phyloP scores from a whole-genome alignment of 176 grass and related monocot genomes.

The Phragmites australis region DNA sequence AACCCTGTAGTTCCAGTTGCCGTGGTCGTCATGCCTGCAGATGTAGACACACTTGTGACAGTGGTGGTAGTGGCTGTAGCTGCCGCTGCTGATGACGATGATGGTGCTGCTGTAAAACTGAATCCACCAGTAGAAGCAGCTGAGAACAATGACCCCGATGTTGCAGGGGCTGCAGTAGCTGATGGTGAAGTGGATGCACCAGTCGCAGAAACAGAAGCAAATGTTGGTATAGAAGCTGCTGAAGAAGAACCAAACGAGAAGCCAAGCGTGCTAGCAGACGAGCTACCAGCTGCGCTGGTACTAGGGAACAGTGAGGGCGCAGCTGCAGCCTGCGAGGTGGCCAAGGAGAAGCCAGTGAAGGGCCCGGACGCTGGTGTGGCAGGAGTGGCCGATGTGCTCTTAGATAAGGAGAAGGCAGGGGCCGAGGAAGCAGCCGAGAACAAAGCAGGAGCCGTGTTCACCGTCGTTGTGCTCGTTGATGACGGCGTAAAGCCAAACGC shows the following conservation, averaged over 20 bases:
- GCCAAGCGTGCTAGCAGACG: conserved; percentile 34
- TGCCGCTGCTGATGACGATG: conserved; percentile 43
- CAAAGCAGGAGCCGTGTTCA: conserved; percentile 33
- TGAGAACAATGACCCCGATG: conserved; percentile 51
- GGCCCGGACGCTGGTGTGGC: conserved; percentile 33
- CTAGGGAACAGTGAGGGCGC: conserved; percentile 44
- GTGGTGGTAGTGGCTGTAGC: conserved; percentile 47
- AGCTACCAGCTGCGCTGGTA: conserved; percentile 35
- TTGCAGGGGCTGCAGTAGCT: conserved; percentile 36
- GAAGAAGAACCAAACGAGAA: conserved; percentile 52
- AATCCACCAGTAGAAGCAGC: conserved; percentile 44
- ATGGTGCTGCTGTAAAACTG: conserved; percentile 43
- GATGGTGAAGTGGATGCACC: conserved; percentile 35
- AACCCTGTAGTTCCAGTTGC: conserved; percentile 44
- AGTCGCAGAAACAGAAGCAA: conserved; percentile 35
- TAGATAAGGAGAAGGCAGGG: conserved; percentile 43
- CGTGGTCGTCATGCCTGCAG: conserved; percentile 34
- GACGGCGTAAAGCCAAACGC: conserved; percentile 37
- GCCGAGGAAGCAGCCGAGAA: conserved; percentile 44
- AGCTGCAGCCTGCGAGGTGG: conserved; percentile 53
- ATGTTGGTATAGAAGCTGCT: conserved; percentile 38
- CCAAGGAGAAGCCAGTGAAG: conserved; percentile 51
- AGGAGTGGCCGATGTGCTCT: conserved; percentile 35
- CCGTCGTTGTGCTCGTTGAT: conserved; percentile 9
- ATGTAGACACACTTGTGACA: conserved; percentile 44